Evolutionary conservation across 371 early-diverging fungal species (phyloP), one percentile per base, ranked within the genome.

Genomic region (Syncephalis fuscata): DNA sequence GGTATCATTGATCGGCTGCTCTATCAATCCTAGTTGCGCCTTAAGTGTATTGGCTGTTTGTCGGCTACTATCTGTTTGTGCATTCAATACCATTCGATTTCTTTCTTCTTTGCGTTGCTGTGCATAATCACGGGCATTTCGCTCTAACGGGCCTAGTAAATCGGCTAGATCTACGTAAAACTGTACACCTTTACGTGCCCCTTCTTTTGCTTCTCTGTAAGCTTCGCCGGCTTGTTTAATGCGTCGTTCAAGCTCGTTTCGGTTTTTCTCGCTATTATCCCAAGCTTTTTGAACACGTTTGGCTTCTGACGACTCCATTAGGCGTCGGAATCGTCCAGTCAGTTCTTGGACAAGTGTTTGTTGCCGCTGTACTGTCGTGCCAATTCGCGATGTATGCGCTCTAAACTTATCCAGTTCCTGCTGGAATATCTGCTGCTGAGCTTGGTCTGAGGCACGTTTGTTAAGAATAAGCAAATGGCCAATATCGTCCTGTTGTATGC

Each of bases 401-500:
- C 80, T 68, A 58, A 78, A 96, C 63, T 96, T 96, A 55, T 81
- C 81, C 26, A 96, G 67, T 56, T 96, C 92, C 46, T 78, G 63
- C 2, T 80, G 74, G 71, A 94, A 93, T 9, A 96, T 66, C 48
- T 89, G 83, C 27, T 74, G 75, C 53, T 90, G 91, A 9, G 79
- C 72, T 46, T 82, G 78, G 10, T 69, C 61, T 1, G 62, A 58
- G 4, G 32, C 32, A 56, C 76, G 79, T 50, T 83, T 85, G 69
- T 89, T 88, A 5, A 87, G 50, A 43, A 94, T 72, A 51, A 96
- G 61, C 8, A 83, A 47, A 16, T 78, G 69, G 9, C 88, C 81
- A 37, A 94, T 93, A 56, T 96, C 95, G 60, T 94, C 95, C 48
- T 84, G 65, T 46, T 78, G 74, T 0, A 83, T 68, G 80, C 83